Evolutionary conservation across 352 stramenopile genomes (phyloP).

Genomic region (Globisporangium recalcitrans): DNA sequence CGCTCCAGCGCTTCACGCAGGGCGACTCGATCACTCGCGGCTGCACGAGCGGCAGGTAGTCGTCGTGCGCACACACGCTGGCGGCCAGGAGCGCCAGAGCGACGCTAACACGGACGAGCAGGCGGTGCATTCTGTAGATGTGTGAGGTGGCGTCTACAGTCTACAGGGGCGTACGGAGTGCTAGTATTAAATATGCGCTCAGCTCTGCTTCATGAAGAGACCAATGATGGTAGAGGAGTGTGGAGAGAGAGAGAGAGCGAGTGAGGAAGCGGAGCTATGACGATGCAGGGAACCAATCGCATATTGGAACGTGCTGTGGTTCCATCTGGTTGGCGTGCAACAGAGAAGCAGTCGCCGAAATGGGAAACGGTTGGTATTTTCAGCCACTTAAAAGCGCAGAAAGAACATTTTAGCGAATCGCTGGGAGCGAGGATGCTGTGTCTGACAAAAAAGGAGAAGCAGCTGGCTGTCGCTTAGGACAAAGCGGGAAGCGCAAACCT

Average conservation of each 20-base stretch:
- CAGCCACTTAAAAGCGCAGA: background rate
- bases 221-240: background rate
- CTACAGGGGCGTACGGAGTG: too few species aligned
- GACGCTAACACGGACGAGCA: background rate
- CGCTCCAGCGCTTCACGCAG: constrained; percentile 32
- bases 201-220: background rate
- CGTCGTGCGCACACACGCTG: constrained; percentile 17
- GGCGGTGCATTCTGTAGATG: background rate
- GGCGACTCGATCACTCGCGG: constrained; percentile 37
- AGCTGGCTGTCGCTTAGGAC: background rate
- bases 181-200: constrained; percentile 1
- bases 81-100: background rate
- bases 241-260: too few species aligned
- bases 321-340: background rate
- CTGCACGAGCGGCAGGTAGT: constrained; percentile 41
- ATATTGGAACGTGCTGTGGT: background rate
- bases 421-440: background rate
- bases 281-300: background rate
- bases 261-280: background rate
- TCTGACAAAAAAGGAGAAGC: too few species aligned
- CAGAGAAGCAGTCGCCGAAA: background rate
- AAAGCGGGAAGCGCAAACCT: background rate
- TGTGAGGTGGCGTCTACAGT: too few species aligned
- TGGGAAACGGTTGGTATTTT: background rate
- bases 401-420: background rate